phyloP scores from a whole-genome alignment of 2,329 filamentous ascomycete genomes.

The Alternaria sp. region DNA sequence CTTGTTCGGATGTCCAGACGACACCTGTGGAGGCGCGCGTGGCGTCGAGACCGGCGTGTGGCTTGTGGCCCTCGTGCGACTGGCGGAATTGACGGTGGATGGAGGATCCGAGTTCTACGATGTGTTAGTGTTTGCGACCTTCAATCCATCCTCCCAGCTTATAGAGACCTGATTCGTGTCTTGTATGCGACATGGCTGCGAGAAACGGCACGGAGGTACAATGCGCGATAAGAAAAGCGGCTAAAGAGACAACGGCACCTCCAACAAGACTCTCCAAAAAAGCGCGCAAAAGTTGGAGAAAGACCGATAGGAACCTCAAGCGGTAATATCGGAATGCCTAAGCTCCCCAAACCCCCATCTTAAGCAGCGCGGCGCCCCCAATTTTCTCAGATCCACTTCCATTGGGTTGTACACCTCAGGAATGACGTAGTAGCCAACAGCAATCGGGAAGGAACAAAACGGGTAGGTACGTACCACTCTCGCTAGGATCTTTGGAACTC shows the following conservation, averaged over 20 bases:
- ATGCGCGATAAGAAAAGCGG: not conserved
- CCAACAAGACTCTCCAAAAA: not conserved
- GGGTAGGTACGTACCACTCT: slow-evolving; percentile 40
- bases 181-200: slow-evolving; percentile 3
- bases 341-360: not conserved
- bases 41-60: slow-evolving; percentile 89
- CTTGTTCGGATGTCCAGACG: slow-evolving; percentile 89
- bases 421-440: slow-evolving; percentile 14
- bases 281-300: not conserved
- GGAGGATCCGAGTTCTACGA: slow-evolving; percentile 76
- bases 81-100: slow-evolving; percentile 88
- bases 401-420: slow-evolving; percentile 2
- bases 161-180: slow-evolving; percentile 13
- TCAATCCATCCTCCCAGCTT: not conserved
- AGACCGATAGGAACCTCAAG: not conserved
- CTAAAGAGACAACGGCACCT: not conserved
- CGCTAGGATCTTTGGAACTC: slow-evolving; percentile 43
- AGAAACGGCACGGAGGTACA: not conserved
- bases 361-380: not conserved
- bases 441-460: not conserved
- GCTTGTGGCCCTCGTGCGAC: slow-evolving; percentile 88
- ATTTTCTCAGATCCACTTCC: slow-evolving; percentile 2
- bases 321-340: too few species aligned
- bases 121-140: not conserved
- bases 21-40: slow-evolving; percentile 90